phyloP scores from a whole-genome alignment of 495 filamentous ascomycete genomes.

The Lepraria neglecta region DNA sequence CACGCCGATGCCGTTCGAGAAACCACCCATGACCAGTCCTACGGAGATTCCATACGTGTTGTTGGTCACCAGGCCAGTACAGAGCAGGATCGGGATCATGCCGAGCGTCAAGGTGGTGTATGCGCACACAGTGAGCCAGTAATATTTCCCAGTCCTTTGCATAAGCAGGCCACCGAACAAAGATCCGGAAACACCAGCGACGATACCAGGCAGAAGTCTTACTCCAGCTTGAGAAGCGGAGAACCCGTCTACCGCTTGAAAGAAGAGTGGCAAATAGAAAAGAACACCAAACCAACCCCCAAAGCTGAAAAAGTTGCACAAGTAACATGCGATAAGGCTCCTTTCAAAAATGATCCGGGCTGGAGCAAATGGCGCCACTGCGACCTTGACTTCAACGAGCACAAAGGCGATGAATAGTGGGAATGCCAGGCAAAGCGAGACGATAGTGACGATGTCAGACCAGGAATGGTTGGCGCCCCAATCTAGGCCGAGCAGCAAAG shows the following conservation, averaged over 20 bases:
- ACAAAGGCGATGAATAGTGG: constrained; percentile 62
- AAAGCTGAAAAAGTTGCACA: constrained; percentile 73
- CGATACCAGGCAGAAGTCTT: constrained; percentile 60
- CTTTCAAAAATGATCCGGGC: constrained; percentile 70
- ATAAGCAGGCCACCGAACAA: constrained; percentile 65
- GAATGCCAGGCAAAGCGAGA: constrained; percentile 50
- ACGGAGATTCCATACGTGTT: constrained; percentile 46
- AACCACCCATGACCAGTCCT: constrained; percentile 49
- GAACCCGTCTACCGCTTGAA: constrained; percentile 63
- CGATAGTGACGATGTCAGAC: constrained; percentile 52
- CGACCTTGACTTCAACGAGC: constrained; percentile 64
- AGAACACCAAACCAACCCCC: constrained; percentile 56
- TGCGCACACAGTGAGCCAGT: constrained; percentile 60
- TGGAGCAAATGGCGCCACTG: constrained; percentile 72
- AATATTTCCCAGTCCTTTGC: constrained; percentile 71
- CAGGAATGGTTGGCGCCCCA: constrained; percentile 71
- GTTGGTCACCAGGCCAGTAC: constrained; percentile 47
- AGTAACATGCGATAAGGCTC: constrained; percentile 59
- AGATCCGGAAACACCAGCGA: constrained; percentile 59
- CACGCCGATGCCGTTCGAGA: constrained; percentile 62
- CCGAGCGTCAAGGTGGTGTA: constrained; percentile 51
- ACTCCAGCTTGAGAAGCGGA: constrained; percentile 61
- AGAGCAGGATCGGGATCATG: constrained; percentile 50
- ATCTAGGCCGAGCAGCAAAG: constrained; percentile 69
- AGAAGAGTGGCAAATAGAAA: constrained; percentile 77